phyloP scores from a whole-genome alignment of 2,329 filamentous ascomycete species.

The Colletotrichum incanum region DNA sequence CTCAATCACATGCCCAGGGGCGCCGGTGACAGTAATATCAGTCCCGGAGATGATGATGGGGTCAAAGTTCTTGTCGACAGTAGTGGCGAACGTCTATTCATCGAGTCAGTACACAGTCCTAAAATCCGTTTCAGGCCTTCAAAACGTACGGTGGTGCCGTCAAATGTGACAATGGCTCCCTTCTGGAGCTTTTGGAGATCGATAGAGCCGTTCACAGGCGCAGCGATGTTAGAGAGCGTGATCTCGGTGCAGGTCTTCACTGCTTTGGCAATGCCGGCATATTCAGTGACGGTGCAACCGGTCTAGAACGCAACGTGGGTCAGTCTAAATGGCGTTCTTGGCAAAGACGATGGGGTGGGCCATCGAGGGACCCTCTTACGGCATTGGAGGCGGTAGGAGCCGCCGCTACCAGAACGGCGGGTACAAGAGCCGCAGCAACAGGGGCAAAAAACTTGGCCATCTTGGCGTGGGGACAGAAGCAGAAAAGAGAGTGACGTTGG shows the following conservation, averaged over 20 bases:
- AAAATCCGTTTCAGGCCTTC: no score
- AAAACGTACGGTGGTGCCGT: conserved; percentile 29
- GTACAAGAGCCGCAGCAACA: conserved; percentile 34
- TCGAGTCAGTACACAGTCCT: not conserved
- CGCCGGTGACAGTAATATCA: conserved; percentile 32
- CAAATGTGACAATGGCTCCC: conserved; percentile 33
- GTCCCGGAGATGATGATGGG: conserved; percentile 39
- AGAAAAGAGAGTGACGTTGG: conserved; percentile 3
- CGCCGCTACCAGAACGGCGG: conserved; percentile 31
- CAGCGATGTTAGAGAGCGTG: conserved; percentile 38
- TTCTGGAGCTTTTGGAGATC: conserved; percentile 32
- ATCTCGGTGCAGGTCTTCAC: conserved; percentile 34
- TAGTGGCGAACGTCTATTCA: conserved; percentile 30
- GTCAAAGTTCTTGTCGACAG: conserved; percentile 23
- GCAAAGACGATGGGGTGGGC: not conserved
- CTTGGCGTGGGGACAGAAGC: conserved; percentile 26
- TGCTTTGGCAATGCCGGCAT: conserved; percentile 29
- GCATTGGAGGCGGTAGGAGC: conserved; percentile 10
- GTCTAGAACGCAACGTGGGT: conserved; percentile 18
- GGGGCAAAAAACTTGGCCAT: conserved; percentile 28
- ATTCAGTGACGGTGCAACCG: conserved; percentile 29
- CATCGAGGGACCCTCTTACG: conserved; percentile 17
- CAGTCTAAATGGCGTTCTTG: conserved; percentile 3
- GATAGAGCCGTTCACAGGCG: conserved; percentile 25
- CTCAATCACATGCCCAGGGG: conserved; percentile 36